Evolutionary conservation across 2,329 filamentous ascomycete species (phyloP).

Genomic region (Hypocreales sp.): DNA sequence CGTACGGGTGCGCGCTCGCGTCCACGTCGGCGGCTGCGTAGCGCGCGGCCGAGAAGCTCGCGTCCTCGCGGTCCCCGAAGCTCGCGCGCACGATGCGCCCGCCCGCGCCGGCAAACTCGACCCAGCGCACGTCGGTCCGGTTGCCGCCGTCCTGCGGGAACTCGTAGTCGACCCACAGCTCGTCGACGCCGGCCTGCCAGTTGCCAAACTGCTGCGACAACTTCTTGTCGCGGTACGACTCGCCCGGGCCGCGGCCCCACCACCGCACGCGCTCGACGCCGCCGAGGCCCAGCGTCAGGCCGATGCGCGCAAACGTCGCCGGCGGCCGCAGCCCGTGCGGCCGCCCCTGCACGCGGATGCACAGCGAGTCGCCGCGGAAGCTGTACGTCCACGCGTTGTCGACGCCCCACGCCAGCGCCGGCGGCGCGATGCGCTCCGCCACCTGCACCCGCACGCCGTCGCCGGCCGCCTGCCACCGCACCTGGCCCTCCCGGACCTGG

Average conservation of each 20-base stretch:
- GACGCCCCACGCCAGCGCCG: conserved; percentile 45
- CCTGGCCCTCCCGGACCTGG: conserved; percentile 22
- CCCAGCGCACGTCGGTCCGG: conserved; percentile 45
- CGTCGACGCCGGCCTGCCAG: conserved; percentile 29
- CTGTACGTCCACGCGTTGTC: conserved; percentile 37
- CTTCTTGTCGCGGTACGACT: conserved; percentile 53
- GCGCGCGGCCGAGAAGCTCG: conserved; percentile 39
- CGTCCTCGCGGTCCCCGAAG: conserved; percentile 29
- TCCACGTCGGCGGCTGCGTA: conserved; percentile 40
- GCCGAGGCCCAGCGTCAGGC: conserved; percentile 32
- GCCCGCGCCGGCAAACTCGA: conserved; percentile 25
- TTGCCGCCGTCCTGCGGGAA: conserved; percentile 55
- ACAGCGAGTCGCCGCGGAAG: conserved; percentile 31
- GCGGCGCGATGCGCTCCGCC: conserved; percentile 41
- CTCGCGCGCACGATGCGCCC: conserved; percentile 23
- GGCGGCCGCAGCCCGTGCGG: conserved; percentile 33
- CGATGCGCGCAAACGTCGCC: conserved; percentile 45
- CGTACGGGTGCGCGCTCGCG: conserved; percentile 40
- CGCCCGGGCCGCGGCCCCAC: conserved; percentile 53
- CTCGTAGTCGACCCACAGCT: conserved; percentile 46
- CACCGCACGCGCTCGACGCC: conserved; percentile 30
- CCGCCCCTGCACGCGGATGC: conserved; percentile 31
- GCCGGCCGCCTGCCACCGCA: conserved; percentile 16
- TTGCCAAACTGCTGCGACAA: conserved; percentile 40
- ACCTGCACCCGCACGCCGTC: conserved; percentile 25